phyloP scores from a whole-genome alignment of 2,329 filamentous ascomycete species.

The Trichocomaceae sp. region DNA sequence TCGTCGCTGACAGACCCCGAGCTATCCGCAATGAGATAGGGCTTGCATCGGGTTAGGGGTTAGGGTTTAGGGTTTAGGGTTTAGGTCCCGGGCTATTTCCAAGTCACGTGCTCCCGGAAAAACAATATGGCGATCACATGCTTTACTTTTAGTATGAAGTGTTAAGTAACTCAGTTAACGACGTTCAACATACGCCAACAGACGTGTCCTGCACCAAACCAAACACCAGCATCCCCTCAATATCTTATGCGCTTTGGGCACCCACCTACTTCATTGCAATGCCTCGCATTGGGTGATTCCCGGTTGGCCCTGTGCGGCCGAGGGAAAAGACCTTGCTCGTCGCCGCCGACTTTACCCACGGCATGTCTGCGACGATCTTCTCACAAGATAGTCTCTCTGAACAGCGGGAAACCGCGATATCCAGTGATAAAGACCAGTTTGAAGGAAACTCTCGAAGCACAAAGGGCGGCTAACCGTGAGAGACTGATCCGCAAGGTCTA shows the following conservation, averaged over 20 bases:
- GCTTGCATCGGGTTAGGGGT: background rate
- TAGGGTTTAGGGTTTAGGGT: background rate
- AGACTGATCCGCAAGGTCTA: constrained; percentile 29
- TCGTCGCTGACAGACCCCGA: background rate
- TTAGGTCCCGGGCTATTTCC: too few species aligned
- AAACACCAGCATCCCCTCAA: background rate
- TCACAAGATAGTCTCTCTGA: background rate
- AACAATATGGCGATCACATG: constrained; percentile 2
- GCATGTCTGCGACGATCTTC: background rate
- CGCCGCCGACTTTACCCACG: background rate
- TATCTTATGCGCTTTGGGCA: constrained; percentile 11
- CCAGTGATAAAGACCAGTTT: constrained; percentile 29
- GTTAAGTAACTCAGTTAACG: too few species aligned
- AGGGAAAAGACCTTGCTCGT: background rate
- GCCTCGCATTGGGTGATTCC: constrained; percentile 10
- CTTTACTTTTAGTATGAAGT: background rate
- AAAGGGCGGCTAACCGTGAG: constrained; percentile 34
- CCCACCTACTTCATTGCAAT: constrained; percentile 6
- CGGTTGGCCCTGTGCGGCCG: background rate
- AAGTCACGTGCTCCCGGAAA: constrained; percentile 5
- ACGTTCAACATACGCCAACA: background rate
- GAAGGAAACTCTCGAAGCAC: constrained; percentile 35
- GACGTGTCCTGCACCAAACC: background rate
- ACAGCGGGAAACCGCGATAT: constrained; percentile 16
- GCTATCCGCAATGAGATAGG: too few species aligned